Percentiles rank a stretch among this genome's conserved stretches.
Evolutionary conservation across 805 yeast genomes (phyloP).

Genomic region (Spathaspora girioi): DNA sequence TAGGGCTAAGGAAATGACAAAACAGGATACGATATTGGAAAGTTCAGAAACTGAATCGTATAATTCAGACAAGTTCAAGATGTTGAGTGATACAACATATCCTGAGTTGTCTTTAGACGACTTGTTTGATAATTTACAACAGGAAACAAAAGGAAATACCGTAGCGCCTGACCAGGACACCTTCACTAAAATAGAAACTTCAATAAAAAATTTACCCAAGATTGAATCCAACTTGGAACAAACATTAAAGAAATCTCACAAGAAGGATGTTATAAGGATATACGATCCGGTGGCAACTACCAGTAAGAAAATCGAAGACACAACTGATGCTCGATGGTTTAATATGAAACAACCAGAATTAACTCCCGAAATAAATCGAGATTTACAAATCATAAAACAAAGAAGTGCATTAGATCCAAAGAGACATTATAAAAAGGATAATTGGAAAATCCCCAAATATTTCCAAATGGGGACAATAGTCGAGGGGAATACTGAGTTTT

Average conservation of each 20-base stretch:
- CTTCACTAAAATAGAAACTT: slow-evolving; percentile 31
- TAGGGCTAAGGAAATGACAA: background rate
- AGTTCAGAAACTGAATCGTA: slow-evolving; percentile 21
- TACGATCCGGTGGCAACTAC: slow-evolving; percentile 37
- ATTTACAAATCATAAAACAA: slow-evolving; percentile 73
- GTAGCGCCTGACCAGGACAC: background rate
- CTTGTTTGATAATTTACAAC: slow-evolving; percentile 27
- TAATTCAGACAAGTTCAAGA: slow-evolving; percentile 14
- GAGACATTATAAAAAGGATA: slow-evolving; percentile 87
- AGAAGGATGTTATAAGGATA: slow-evolving; percentile 26
- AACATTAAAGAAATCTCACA: slow-evolving; percentile 8
- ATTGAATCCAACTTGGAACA: slow-evolving; percentile 30
- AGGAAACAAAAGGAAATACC: slow-evolving; percentile 15
- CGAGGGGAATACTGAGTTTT: slow-evolving; percentile 78
- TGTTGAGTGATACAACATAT: slow-evolving; percentile 2
- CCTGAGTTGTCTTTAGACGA: slow-evolving; percentile 22
- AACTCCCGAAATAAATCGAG: slow-evolving; percentile 70
- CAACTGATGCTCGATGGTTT: slow-evolving; percentile 60
- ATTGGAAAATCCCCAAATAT: slow-evolving; percentile 70
- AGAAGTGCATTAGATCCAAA: slow-evolving; percentile 93
- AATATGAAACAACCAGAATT: slow-evolving; percentile 72
- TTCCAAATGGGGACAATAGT: slow-evolving; percentile 89
- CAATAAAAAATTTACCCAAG: slow-evolving; percentile 37
- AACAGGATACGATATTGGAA: slow-evolving; percentile 6
- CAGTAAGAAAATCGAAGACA: slow-evolving; percentile 10